Evolutionary conservation across 1,139 yeast species (phyloP).

Genomic region (Yamadazyma atmosphaerica): DNA sequence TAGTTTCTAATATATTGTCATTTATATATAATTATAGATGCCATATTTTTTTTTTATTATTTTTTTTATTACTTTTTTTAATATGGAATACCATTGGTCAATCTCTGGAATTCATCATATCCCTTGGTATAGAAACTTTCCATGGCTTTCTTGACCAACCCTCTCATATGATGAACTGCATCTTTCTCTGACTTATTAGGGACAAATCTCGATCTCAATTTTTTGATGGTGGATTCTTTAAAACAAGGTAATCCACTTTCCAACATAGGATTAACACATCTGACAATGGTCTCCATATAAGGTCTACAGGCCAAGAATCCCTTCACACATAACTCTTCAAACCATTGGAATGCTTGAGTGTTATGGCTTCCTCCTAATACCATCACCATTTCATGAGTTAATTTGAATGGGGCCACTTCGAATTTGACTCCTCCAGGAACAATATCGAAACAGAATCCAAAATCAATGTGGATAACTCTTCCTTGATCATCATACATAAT

Average conservation of each 20-base stretch:
- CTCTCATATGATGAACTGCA: slow-evolving; percentile 76
- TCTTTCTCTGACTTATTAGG: slow-evolving; percentile 81
- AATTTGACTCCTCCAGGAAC: slow-evolving; percentile 99
- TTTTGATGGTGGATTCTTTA: slow-evolving; percentile 79
- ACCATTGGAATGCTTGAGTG: slow-evolving; percentile 91
- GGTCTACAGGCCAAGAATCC: slow-evolving; percentile 91
- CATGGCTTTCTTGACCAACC: slow-evolving; percentile 75
- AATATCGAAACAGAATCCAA: slow-evolving; percentile 97
- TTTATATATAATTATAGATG: too few species aligned
- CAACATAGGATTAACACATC: slow-evolving; percentile 89
- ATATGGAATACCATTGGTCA: slow-evolving; percentile 96
- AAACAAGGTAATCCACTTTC: slow-evolving; percentile 96
- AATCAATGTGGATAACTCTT: slow-evolving; percentile 92
- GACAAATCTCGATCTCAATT: slow-evolving; percentile 75
- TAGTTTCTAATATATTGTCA: too few species aligned
- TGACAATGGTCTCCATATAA: slow-evolving; percentile 81
- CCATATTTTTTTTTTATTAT: too few species aligned
- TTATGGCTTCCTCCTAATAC: slow-evolving; percentile 88
- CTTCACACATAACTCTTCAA: slow-evolving; percentile 92
- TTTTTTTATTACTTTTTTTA: too few species aligned
- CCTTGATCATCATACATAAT: slow-evolving; percentile 98
- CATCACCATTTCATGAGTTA: slow-evolving; percentile 93
- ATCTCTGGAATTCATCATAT: slow-evolving; percentile 94
- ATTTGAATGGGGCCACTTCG: slow-evolving; percentile 95
- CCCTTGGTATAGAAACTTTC: slow-evolving; percentile 92